Conservation (phyloP, 768 basidiomycete species). For the Fistulinella prunicolor region DNA sequence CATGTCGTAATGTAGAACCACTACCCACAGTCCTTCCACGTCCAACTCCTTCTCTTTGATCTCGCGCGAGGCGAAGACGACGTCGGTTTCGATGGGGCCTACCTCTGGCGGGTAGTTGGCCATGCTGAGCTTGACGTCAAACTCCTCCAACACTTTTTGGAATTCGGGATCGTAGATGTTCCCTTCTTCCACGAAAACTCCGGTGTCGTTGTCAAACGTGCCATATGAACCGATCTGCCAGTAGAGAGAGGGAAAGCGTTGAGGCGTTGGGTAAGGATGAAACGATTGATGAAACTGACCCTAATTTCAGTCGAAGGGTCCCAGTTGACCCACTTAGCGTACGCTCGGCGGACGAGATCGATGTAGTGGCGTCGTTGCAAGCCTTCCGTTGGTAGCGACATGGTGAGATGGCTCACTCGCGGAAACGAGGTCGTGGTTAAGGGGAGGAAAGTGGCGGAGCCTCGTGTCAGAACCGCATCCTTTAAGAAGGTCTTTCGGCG, state of each 20-base stretch:
- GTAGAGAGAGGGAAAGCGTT: not conserved
- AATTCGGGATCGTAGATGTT: not conserved
- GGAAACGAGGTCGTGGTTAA: too few relatives aligned
- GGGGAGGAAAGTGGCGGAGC: too few relatives aligned
- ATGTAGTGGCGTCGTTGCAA: slow-evolving; percentile 31
- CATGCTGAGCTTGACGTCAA: not conserved
- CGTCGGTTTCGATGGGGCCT: not conserved
- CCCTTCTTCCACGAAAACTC: not conserved
- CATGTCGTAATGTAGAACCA: not conserved
- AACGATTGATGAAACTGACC: slow-evolving; percentile 12
- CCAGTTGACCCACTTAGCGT: slow-evolving; percentile 39
- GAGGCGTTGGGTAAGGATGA: not conserved
- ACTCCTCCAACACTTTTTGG: not conserved
- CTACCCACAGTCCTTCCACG: not conserved
- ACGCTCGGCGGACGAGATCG: slow-evolving; percentile 30
- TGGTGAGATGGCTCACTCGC: too few relatives aligned
- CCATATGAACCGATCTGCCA: not conserved
- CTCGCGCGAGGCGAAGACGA: not conserved
- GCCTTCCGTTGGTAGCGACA: not conserved
- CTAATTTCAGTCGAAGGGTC: slow-evolving; percentile 28
- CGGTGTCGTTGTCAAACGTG: not conserved
- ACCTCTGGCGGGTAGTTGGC: not conserved
- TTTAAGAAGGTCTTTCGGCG: too few relatives aligned
- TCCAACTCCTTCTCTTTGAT: not conserved
- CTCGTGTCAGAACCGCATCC: too few relatives aligned